Conservation (phyloP, 208 protist species). For the Blechomonas ayalai region DNA sequence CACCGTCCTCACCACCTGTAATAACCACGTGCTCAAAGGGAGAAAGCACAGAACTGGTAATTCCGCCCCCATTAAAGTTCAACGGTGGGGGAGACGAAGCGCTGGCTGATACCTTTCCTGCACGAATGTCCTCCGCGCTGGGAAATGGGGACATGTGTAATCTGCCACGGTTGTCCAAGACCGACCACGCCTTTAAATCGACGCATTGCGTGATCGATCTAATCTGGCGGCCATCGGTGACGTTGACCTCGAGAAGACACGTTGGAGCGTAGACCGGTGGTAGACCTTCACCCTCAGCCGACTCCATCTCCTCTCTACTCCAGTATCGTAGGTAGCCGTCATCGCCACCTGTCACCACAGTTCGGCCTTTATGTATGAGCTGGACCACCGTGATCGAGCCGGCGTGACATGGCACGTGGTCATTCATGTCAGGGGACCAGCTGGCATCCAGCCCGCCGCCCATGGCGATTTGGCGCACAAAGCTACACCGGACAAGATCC, state of each 20-base stretch:
- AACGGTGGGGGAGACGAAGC: constrained; percentile 9
- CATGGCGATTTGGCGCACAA: constrained; percentile 43
- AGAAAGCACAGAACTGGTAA: constrained; percentile 76
- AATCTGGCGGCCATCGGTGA: constrained; percentile 41
- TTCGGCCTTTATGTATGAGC: constrained; percentile 56
- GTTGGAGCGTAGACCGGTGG: constrained; percentile 58
- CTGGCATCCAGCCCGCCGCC: constrained; percentile 15
- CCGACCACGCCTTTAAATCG: constrained; percentile 50
- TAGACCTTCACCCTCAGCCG: constrained; percentile 83
- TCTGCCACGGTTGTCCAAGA: constrained; percentile 79
- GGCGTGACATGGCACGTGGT: constrained; percentile 60
- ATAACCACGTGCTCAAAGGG: constrained; percentile 69
- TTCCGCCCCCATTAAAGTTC: constrained; percentile 86
- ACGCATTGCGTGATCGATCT: constrained; percentile 48
- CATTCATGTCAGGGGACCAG: constrained; percentile 17
- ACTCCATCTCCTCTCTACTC: constrained; percentile 86
- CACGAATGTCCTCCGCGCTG: constrained; percentile 10
- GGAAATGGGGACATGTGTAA: constrained; percentile 27
- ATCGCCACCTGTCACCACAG: constrained; percentile 90
- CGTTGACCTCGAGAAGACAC: constrained; percentile 70
- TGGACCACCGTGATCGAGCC: constrained; percentile 87
- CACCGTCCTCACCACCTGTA: constrained; percentile 89
- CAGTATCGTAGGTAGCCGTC: constrained; percentile 96
- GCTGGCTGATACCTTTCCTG: not conserved
- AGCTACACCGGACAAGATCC: constrained; percentile 92